A percentile compares a stretch with the other conserved stretches of the same genome.
phyloP scores from a whole-genome alignment of 2,329 filamentous ascomycete genomes.

The Mariannaea sp. region DNA sequence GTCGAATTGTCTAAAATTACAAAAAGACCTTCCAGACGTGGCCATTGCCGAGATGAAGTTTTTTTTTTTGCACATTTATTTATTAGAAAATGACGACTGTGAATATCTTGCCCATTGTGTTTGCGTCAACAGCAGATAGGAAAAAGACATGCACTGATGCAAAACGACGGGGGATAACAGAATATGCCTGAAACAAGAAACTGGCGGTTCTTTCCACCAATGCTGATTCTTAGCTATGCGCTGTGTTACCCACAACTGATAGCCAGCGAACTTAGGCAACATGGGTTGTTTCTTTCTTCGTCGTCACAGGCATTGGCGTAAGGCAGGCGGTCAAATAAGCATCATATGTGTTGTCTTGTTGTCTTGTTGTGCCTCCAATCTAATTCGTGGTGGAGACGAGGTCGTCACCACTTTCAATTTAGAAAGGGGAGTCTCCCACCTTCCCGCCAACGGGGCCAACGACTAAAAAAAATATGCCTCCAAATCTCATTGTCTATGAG shows the following conservation, averaged over 20 bases:
- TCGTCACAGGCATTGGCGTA: not conserved
- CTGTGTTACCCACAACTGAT: slow-evolving; percentile 2
- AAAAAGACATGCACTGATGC: no score
- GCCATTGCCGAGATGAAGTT: no score
- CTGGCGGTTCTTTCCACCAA: slow-evolving; percentile 2
- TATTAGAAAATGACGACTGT: not conserved
- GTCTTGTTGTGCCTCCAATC: slow-evolving; percentile 1
- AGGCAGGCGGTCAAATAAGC: not conserved
- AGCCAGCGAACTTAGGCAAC: not conserved
- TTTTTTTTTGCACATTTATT: no score
- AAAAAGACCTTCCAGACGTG: no score
- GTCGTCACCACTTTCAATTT: slow-evolving; percentile 13
- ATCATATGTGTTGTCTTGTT: not conserved
- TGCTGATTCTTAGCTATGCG: not conserved
- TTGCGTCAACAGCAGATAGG: no score
- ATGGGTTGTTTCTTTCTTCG: not conserved
- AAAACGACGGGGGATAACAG: slow-evolving; percentile 7
- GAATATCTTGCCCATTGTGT: not conserved
- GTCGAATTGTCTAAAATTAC: no score
- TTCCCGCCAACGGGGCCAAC: no score
- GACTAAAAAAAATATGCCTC: no score
- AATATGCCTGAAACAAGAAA: slow-evolving; percentile 18
- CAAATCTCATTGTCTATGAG: no score
- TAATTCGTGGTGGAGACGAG: slow-evolving; percentile 7
- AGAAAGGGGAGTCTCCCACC: not conserved